Evolutionary conservation across 179 eudicot genomes (phyloP), one percentile per base, ranked within the genome.

Genomic region (Beta corolliflora): DNA sequence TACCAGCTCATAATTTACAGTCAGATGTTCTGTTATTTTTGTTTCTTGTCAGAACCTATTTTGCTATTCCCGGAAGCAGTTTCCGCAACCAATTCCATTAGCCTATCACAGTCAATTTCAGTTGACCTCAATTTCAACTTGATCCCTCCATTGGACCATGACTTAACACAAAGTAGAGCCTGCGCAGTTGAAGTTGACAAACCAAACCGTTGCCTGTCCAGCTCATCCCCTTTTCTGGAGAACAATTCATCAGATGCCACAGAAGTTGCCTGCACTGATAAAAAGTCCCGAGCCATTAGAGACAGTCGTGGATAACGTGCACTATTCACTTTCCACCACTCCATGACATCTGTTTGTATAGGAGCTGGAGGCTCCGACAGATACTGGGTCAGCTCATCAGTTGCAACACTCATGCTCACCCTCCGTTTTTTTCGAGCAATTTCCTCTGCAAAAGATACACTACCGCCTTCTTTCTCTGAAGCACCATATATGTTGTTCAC

Each of bases 381-480:
- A 80, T 94, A 94, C 50, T 91, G 97, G n/a, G 91, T 89, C 7
- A 94, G 89, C 85, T 92, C 98, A 76, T 94, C 97, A 4, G 93
- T 87, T 13, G 91, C 81, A 8, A 86, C 84, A 73, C 72, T 82
- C 86, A 90, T 86, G 84, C 84, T 88, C 5, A 86, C 92, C 86
- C 93, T 85, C 73, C 98, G 81, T 79, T 89, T 92, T 84, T 94
- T 94, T 23, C 97, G 88, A 65, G 98, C 98, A 59, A 94, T 92
- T 84, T 94, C 98, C 82, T 94, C 98, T 14, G 98, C 98, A 84
- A 94, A 94, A 9, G 98, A 94, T 52, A 89, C 91, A 41, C 80
- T 81, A 8, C 84, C 88, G 16, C 91, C 87, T 55, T 90, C 91
- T 45, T 81, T 69, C 12, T 90, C 93, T 48, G 81, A 90, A 63